These are phyloP conservation scores for Clonostachys chloroleuca DNA, from an alignment of 2,329 filamentous ascomycete species.

Conservation along the genomic window DNA sequence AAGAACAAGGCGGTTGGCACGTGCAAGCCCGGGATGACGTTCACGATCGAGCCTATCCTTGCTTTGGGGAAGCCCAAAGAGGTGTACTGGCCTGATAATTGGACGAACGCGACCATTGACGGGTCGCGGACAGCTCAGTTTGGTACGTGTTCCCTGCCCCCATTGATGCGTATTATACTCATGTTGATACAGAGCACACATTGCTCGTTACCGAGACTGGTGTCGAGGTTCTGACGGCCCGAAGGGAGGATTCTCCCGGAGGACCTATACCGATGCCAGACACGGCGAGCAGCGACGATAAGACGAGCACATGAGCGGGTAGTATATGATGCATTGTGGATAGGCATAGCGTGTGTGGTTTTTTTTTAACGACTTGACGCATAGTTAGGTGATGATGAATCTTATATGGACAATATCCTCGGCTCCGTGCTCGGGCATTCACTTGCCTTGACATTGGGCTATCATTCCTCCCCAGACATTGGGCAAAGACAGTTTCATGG, in stretches of 20 bases:
- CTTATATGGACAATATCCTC: too few species aligned
- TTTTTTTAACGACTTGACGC: too few species aligned
- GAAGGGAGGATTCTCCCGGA: slow-evolving; percentile 68
- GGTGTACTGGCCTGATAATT: slow-evolving; percentile 97
- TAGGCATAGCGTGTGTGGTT: too few species aligned
- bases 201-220: slow-evolving; percentile 78
- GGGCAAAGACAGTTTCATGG: too few species aligned
- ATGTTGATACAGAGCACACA: slow-evolving; percentile 61
- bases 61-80: slow-evolving; percentile 85
- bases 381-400: too few species aligned
- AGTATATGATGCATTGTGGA: too few species aligned
- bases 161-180: neutral
- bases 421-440: too few species aligned
- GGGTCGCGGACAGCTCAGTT: slow-evolving; percentile 91
- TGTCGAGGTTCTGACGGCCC: slow-evolving; percentile 75
- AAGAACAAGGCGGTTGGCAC: slow-evolving; percentile 97
- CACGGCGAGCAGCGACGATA: neutral
- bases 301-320: neutral
- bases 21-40: slow-evolving; percentile 95
- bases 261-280: slow-evolving; percentile 61
- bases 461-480: too few species aligned
- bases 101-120: slow-evolving; percentile 92
- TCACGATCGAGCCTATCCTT: slow-evolving; percentile 99
- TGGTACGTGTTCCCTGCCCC: slow-evolving; percentile 44
- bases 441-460: too few species aligned